Conservation (phyloP, 2,329 filamentous ascomycete species). For the Alternaria infectoria region DNA sequence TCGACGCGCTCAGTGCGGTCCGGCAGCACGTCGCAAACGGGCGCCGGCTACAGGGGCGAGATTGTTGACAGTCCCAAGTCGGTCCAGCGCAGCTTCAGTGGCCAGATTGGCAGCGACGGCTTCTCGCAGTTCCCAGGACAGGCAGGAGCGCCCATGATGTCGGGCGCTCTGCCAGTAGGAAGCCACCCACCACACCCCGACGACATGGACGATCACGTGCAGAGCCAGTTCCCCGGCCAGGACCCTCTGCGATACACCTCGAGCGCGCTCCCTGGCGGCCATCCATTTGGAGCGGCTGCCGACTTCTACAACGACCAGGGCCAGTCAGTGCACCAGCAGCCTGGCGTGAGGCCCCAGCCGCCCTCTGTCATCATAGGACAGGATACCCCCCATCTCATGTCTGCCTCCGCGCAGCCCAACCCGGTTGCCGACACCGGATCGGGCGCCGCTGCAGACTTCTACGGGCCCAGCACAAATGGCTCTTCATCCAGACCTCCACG, state of each 20-base stretch:
- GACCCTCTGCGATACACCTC: slow-evolving; percentile 54
- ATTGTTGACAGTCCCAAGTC: slow-evolving; percentile 39
- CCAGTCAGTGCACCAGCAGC: slow-evolving; percentile 64
- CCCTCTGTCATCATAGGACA: slow-evolving; percentile 61
- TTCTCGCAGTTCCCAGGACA: slow-evolving; percentile 47
- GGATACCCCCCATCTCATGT: slow-evolving; percentile 61
- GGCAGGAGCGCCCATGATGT: slow-evolving; percentile 43
- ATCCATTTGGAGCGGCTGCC: slow-evolving; percentile 61
- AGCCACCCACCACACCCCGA: slow-evolving; percentile 25
- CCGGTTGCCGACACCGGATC: slow-evolving; percentile 66
- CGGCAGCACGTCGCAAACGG: slow-evolving; percentile 33
- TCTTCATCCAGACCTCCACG: slow-evolving; percentile 45
- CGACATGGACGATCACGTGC: slow-evolving; percentile 55
- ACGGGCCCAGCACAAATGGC: slow-evolving; percentile 38
- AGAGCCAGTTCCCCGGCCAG: slow-evolving; percentile 66
- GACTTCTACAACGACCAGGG: slow-evolving; percentile 70
- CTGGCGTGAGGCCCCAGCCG: slow-evolving; percentile 62
- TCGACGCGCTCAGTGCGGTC: slow-evolving; percentile 38
- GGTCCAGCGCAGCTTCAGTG: slow-evolving; percentile 34
- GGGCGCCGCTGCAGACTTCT: slow-evolving; percentile 66
- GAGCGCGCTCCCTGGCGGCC: slow-evolving; percentile 52
- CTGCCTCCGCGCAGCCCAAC: slow-evolving; percentile 58
- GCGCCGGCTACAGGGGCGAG: slow-evolving; percentile 36
- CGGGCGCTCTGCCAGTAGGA: slow-evolving; percentile 39
- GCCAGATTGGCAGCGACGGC: slow-evolving; percentile 37